Evolutionary conservation across 2,329 filamentous ascomycete species (phyloP).

Genomic region (Talaromyces funiculosus): DNA sequence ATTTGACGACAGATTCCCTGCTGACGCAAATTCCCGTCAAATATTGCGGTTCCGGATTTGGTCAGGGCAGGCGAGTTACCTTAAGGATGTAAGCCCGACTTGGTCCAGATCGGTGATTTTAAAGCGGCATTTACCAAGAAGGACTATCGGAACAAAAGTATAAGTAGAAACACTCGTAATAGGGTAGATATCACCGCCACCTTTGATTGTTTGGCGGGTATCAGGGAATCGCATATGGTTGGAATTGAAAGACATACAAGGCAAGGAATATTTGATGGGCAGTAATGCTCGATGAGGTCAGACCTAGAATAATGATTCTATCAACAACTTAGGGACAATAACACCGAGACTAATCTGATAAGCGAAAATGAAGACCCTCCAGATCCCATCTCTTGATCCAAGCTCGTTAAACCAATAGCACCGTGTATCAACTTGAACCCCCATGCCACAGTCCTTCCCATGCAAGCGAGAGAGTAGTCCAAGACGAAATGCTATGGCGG

Average conservation of each 20-base stretch:
- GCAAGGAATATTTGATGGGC: too few relatives aligned
- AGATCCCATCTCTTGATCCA: background rate
- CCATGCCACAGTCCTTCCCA: too few relatives aligned
- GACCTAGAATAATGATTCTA: too few relatives aligned
- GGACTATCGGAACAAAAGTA: too few relatives aligned
- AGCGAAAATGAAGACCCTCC: background rate
- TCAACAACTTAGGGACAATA: too few relatives aligned
- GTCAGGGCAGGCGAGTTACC: background rate
- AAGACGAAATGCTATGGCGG: background rate
- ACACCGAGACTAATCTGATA: background rate
- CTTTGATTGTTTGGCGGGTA: too few relatives aligned
- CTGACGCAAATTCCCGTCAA: background rate
- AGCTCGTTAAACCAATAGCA: background rate
- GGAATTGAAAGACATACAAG: too few relatives aligned
- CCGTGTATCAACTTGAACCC: background rate
- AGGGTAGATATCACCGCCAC: too few relatives aligned
- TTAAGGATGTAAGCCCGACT: background rate
- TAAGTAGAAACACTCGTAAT: too few relatives aligned
- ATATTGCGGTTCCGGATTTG: background rate
- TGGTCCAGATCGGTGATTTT: background rate
- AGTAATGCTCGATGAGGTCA: too few relatives aligned
- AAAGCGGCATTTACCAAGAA: background rate
- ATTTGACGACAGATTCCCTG: background rate
- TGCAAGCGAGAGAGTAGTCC: background rate
- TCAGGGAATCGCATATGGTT: too few relatives aligned